These are phyloP conservation scores for Diaporthe velutina DNA, from an alignment of 2,329 filamentous ascomycete species.

Conservation along the genomic window DNA sequence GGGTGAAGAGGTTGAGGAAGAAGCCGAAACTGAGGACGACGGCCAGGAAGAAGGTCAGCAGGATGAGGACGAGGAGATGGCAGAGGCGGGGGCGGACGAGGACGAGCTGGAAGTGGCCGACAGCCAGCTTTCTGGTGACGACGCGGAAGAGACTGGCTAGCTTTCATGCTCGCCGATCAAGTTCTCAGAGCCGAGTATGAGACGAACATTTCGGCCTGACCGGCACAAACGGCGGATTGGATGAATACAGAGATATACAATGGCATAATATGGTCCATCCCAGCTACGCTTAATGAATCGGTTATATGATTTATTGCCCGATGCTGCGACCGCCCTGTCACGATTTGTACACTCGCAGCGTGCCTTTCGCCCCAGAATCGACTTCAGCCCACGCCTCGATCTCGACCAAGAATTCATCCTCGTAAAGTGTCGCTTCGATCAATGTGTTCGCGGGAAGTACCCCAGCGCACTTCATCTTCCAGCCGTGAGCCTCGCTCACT, in stretches of 20 bases:
- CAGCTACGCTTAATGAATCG: background rate
- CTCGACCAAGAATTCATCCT: conserved; percentile 41
- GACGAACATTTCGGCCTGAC: background rate
- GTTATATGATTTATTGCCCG: background rate
- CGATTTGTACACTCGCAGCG: conserved; percentile 20
- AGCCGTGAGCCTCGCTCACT: conserved; percentile 46
- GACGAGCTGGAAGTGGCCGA: conserved; percentile 39
- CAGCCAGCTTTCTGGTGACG: conserved; percentile 16
- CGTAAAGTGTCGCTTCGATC: conserved; percentile 39
- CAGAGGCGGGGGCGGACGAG: conserved; percentile 38
- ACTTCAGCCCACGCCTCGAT: conserved; percentile 41
- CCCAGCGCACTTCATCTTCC: conserved; percentile 45
- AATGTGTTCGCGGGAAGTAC: conserved; percentile 42
- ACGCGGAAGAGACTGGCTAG: conserved; percentile 31
- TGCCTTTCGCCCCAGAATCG: conserved; percentile 40
- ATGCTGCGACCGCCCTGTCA: background rate
- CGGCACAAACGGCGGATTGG: no score
- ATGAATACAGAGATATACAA: background rate
- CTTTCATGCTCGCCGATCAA: background rate
- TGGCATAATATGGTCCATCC: background rate
- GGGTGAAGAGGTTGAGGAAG: conserved; percentile 35
- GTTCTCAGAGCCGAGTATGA: background rate
- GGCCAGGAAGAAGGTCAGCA: conserved; percentile 25
- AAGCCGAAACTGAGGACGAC: conserved; percentile 24
- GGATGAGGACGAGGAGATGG: conserved; percentile 45